These are phyloP conservation scores for Candida tropicalis DNA, from an alignment of 1,139 yeast genomes.

Conservation along the genomic window DNA sequence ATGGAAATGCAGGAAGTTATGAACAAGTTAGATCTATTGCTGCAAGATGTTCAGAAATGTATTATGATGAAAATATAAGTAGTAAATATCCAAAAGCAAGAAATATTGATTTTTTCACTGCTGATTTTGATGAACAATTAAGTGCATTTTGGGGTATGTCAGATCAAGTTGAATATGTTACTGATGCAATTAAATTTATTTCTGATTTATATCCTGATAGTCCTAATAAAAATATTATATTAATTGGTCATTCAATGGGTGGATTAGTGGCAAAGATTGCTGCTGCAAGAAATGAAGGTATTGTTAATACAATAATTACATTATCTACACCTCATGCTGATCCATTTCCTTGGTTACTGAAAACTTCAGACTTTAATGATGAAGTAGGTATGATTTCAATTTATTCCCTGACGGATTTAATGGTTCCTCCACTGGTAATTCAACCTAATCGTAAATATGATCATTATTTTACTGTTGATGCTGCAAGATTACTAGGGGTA, in stretches of 20 bases:
- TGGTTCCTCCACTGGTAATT: conserved; percentile 35
- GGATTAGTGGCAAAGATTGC: conserved; percentile 76
- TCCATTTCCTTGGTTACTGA: conserved; percentile 67
- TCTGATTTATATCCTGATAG: conserved; percentile 56
- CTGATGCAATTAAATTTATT: conserved; percentile 83
- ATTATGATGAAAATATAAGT: conserved; percentile 26
- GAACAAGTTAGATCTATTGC: conserved; percentile 93
- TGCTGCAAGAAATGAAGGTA: conserved; percentile 57
- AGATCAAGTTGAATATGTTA: conserved; percentile 92
- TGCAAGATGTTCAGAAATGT: conserved; percentile 63
- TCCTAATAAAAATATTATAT: conserved; percentile 71
- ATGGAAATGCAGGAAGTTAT: conserved; percentile 97
- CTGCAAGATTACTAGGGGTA: conserved; percentile 86
- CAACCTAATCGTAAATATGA: conserved; percentile 48
- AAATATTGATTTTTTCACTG: conserved; percentile 78
- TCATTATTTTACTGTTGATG: conserved; percentile 79
- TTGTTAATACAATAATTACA: conserved; percentile 80
- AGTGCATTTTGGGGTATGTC: conserved; percentile 97
- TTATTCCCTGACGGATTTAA: conserved; percentile 85
- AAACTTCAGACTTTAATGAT: conserved; percentile 5
- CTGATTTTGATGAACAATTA: conserved; percentile 94
- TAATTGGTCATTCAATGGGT: conserved; percentile 96
- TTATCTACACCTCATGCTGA: conserved; percentile 94
- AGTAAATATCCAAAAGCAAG: conserved; percentile 30
- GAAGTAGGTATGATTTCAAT: conserved; percentile 72